A percentile compares a stretch with the other conserved stretches of the same genome.
These are phyloP conservation scores for Blastobotrys proliferans DNA, from an alignment of 1,139 yeast genomes.

Conservation along the genomic window DNA sequence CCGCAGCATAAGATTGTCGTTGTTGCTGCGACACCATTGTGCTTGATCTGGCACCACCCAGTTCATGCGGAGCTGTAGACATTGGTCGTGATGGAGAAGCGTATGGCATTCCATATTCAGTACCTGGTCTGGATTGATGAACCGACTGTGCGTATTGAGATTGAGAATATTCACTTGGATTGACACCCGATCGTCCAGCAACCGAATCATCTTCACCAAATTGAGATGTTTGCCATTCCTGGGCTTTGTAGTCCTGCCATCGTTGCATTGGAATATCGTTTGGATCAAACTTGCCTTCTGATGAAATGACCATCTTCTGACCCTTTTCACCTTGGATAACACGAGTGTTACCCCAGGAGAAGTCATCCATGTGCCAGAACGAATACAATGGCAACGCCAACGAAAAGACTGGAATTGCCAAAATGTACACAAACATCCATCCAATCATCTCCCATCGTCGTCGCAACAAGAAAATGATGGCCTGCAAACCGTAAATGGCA, in stretches of 20 bases:
- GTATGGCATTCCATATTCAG: constrained; percentile 10
- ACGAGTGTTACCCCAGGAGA: constrained; percentile 45
- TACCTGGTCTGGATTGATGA: constrained; percentile 4
- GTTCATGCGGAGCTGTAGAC: constrained; percentile 12
- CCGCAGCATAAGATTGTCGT: constrained; percentile 17
- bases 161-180: constrained; percentile 8
- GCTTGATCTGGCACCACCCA: constrained; percentile 2
- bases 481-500: constrained; percentile 41
- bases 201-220: constrained; percentile 19
- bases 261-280: constrained; percentile 37
- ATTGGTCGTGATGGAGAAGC: constrained; percentile 8
- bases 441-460: constrained; percentile 44
- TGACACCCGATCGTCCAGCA: constrained; percentile 13
- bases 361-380: constrained; percentile 45
- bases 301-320: constrained; percentile 34
- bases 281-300: constrained; percentile 41
- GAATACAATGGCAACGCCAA: constrained; percentile 39
- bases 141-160: constrained; percentile 19
- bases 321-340: constrained; percentile 42
- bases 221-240: constrained; percentile 27
- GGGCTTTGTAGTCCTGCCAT: constrained; percentile 41
- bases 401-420: constrained; percentile 40
- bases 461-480: constrained; percentile 37
- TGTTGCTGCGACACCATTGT: constrained; percentile 14
- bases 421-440: constrained; percentile 41